These are phyloP conservation scores for Fusarium algeriense DNA, from an alignment of 2,329 filamentous ascomycete species.

Conservation along the genomic window DNA sequence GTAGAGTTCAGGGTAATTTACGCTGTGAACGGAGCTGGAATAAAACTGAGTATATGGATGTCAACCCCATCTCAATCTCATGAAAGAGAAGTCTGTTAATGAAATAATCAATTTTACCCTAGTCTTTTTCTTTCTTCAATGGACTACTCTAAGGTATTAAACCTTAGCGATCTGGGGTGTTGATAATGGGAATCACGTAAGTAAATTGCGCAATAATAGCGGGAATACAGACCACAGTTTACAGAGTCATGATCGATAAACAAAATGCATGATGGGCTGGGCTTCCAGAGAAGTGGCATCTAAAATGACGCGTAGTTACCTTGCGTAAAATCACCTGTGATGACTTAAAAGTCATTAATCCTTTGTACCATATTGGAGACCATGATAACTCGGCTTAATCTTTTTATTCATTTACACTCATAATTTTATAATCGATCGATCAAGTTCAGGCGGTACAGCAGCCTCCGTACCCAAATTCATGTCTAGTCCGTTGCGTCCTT, in stretches of 20 bases:
- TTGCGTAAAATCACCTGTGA: neutral
- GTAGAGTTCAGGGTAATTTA: constrained; percentile 9
- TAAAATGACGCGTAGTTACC: neutral
- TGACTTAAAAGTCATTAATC: neutral
- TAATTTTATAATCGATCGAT: constrained; percentile 24
- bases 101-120: no score
- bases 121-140: no score
- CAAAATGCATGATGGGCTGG: no score
- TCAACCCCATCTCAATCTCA: no score
- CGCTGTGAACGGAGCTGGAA: constrained; percentile 10
- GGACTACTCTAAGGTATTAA: neutral
- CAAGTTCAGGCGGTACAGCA: neutral
- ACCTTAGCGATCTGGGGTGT: neutral
- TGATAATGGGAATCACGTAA: neutral
- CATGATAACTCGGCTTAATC: neutral
- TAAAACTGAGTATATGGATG: neutral
- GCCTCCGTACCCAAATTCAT: neutral
- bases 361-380: neutral
- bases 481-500: constrained; percentile 5
- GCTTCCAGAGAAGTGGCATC: no score
- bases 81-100: neutral
- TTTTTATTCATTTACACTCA: constrained; percentile 33
- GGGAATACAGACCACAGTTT: no score
- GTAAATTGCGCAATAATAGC: neutral
- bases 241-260: no score